These are phyloP conservation scores for Babesia ovata DNA, from an alignment of 169 alveolate species.

Conservation along the genomic window DNA sequence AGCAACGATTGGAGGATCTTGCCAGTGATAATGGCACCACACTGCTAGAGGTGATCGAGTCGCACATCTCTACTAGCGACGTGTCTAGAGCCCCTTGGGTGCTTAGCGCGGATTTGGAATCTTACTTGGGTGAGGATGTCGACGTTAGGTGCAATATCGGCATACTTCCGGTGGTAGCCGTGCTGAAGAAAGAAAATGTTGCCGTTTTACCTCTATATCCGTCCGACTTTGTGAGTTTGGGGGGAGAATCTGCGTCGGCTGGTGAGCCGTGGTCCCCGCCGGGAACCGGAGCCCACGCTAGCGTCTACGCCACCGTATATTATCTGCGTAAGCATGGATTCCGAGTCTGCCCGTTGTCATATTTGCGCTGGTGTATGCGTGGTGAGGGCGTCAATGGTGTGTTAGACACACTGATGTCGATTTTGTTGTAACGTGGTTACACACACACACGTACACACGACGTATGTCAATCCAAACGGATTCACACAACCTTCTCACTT, in stretches of 20 bases:
- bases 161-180: slow-evolving; percentile 1
- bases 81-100: slow-evolving; percentile 1
- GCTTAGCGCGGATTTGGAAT: slow-evolving; percentile 30
- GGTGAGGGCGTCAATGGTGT: background rate
- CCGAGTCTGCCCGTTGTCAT: slow-evolving; percentile 20
- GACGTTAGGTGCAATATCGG: background rate
- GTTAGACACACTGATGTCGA: slow-evolving; percentile 26
- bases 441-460: slow-evolving; percentile 1
- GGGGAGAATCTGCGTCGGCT: background rate
- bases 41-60: background rate
- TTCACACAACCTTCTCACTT: background rate
- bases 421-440: slow-evolving; percentile 3
- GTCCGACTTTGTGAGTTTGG: slow-evolving; percentile 21
- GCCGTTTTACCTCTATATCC: slow-evolving; percentile 20
- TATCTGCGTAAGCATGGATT: slow-evolving; percentile 18
- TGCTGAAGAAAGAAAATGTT: background rate
- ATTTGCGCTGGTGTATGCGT: background rate
- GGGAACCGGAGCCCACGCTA: slow-evolving; percentile 20
- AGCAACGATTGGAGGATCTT: background rate
- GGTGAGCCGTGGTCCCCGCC: slow-evolving; percentile 50
- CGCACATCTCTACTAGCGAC: background rate
- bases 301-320: slow-evolving; percentile 19
- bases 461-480: no score
- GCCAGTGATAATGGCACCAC: background rate
- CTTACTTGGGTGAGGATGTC: background rate